Evolutionary conservation across 345 rosid genomes (phyloP), one percentile per base, ranked within the genome.

Genomic region (Eutrema japonicum): DNA sequence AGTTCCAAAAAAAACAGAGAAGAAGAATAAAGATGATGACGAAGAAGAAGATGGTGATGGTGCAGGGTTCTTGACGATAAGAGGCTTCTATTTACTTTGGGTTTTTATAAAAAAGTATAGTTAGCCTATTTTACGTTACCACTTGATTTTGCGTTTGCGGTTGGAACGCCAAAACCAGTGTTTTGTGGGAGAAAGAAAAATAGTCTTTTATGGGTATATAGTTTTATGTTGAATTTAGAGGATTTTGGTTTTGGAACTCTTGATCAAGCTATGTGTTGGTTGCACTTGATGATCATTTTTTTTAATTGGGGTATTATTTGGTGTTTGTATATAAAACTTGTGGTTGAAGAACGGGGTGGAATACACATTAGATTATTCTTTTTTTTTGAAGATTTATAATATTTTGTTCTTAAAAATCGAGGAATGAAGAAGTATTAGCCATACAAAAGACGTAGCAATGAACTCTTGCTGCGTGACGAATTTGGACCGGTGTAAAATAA

Each of bases 11-110:
- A 7, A 43, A 13, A 11, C 10, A 22, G 26, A 46, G 3, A 43
- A 43, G 10, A 71, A 48, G 54, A 71, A 77, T 65, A 50, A 65
- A 47, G 66, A 40, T 69, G 75, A 69, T 62, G 70, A 76, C 7
- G 64, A 65, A 71, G 36, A 53, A 36, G 53, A 65, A 4, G 72
- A 55, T 55, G 62, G 36, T 67, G 69, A 53, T 68, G 70, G 50
- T 74, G 78, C 26, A 55, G 12, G 47, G 75, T 41, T 55, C 56
- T 54, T 14, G 43, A 48, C 36, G 48, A 73, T 47, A 55, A 38
- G 46, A 56, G 78, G 76, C 80, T 77, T 77, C 72, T 76, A 70
- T 70, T 63, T 71, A 77, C 76, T 70, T 70, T 70, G 58, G 48
- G 41, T 64, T 70, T 76, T 64, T 64, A 49, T 70, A 65, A 71